These are phyloP conservation scores for Scheffersomyces titani DNA, from an alignment of 1,139 yeast genomes.

Conservation along the genomic window DNA sequence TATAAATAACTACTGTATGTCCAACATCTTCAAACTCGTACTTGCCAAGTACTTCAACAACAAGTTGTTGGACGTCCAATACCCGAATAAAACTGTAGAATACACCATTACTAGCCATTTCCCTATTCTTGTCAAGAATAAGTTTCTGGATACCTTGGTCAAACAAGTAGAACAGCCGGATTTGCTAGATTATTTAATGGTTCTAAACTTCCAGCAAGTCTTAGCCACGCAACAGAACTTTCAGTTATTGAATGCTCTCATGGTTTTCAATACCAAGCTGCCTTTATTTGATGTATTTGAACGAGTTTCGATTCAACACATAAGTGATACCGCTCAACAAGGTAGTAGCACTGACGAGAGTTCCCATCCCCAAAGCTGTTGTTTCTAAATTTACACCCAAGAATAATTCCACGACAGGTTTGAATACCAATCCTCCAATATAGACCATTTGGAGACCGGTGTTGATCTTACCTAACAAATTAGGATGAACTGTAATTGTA, in stretches of 20 bases:
- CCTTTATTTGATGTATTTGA: conserved; percentile 9
- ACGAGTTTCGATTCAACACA: conserved; percentile 11
- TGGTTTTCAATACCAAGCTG: not conserved
- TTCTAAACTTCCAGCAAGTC: not conserved
- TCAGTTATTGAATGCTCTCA: not conserved
- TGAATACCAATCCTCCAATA: conserved; percentile 71
- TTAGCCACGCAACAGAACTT: too few species aligned
- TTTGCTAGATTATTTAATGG: not conserved
- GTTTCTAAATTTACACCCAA: conserved; percentile 12
- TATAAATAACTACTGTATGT: not conserved
- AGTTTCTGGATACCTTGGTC: not conserved
- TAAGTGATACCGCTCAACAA: conserved; percentile 78
- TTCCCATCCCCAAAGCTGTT: conserved; percentile 22
- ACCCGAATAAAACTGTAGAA: not conserved
- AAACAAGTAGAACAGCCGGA: not conserved
- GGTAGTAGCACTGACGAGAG: conserved; percentile 75
- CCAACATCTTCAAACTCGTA: not conserved
- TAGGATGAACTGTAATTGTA: conserved; percentile 87
- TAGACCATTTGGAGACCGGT: conserved; percentile 93
- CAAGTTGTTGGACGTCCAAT: not conserved
- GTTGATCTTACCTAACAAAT: conserved; percentile 82
- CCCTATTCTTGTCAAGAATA: not conserved
- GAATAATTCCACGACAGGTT: conserved; percentile 53
- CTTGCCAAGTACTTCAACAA: not conserved
- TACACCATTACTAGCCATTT: not conserved